Evolutionary conservation across 768 basidiomycete species (phyloP).

Genomic region (Hortiboletus flavorubellus): DNA sequence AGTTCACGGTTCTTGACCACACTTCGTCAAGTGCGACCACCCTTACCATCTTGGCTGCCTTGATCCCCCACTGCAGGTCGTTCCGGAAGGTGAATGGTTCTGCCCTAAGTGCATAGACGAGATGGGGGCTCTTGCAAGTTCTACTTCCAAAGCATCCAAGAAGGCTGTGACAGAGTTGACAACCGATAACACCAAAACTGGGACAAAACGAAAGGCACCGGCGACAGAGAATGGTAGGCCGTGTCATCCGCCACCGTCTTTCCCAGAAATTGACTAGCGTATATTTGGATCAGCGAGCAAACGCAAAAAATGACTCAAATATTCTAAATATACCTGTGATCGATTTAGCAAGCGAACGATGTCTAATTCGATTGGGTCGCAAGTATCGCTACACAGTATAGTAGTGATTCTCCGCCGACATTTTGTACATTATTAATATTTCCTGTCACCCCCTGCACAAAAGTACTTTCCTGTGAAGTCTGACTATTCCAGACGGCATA

Average conservation of each 20-base stretch:
- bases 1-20: constrained; percentile 1
- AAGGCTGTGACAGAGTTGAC: constrained; percentile 14
- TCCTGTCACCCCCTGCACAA: neutral
- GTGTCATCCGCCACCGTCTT: neutral
- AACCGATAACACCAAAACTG: constrained; percentile 22
- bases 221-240: constrained; percentile 38
- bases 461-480: too few species aligned
- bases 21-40: constrained; percentile 66
- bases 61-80: constrained; percentile 64
- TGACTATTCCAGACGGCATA: too few species aligned
- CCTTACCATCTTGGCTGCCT: constrained; percentile 87
- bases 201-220: constrained; percentile 47
- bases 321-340: neutral
- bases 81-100: constrained; percentile 94
- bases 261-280: neutral
- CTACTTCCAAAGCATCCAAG: constrained; percentile 12
- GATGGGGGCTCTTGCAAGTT: constrained; percentile 44
- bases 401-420: constrained; percentile 14
- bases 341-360: neutral
- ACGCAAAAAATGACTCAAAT: constrained; percentile 35
- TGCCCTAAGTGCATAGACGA: constrained; percentile 69
- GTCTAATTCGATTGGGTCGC: neutral
- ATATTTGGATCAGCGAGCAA: constrained; percentile 29
- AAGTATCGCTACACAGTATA: constrained; percentile 5
- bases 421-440: constrained; percentile 29